Base-by-base conservation (phyloP, 495 filamentous ascomycete genomes). In the Aspergillus affinis region DNA sequence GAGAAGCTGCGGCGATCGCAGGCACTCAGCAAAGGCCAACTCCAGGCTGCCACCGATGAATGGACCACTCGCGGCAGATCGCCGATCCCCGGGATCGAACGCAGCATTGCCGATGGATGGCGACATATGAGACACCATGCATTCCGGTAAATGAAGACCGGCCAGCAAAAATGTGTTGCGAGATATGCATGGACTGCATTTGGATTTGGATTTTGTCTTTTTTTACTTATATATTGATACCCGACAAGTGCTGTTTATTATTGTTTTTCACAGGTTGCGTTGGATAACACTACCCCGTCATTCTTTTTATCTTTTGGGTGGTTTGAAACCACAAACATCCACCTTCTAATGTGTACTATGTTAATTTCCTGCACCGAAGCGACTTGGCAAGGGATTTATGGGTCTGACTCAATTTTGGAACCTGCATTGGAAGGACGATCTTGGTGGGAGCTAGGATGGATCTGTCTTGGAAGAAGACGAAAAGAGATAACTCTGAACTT, bases 1-100 rank as follows among this genome's bases (percentile, higher is more conserved):
- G 78, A 79, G 21, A 78, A 79, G 63, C 52, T 75, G 54, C 75
- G 76, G 15, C 71, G 74, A 48, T 80, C 78, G 18, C 61, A 69
- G 10, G 73, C 76, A 8, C 59, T 74, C 60, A 72, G 65, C 55
- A 78, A 78, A 61, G 76, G 76, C 30, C 65, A 72, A 41, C 68
- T 78, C 26, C 65, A 75, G 51, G 68, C 69, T 9, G 73, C 72
- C 46, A 76, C 72, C 12, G 75, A 76, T 32, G 72, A 76, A 54
- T 75, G 74, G 66, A 67, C 68, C 8, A 68, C 65, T 10, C 27
- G 72, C 55, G 54, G 68, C 7, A 64, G 70, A 26, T 74, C 71
- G 15, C 70, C 71, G 29, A 59, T 69, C 27, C 72, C 72, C 12
- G 70, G 73, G 6, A 58, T 76, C 20, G 75, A 79, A 44, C 70